phyloP scores from a whole-genome alignment of 768 basidiomycete genomes.

The Filobasidium wieringae region DNA sequence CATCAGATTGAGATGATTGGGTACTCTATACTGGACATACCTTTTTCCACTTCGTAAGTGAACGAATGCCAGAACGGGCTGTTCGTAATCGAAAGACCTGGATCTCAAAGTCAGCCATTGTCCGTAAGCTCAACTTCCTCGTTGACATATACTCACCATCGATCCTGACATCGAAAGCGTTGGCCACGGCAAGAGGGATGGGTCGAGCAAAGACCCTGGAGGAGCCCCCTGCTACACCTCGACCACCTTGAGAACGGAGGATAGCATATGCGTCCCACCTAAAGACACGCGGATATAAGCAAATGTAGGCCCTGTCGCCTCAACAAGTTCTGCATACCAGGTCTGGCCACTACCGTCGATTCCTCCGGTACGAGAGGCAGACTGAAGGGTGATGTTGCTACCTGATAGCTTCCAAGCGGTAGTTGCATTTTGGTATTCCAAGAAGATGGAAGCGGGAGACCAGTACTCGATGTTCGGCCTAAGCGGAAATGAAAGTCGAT shows the following conservation, averaged over 20 bases:
- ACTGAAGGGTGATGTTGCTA: constrained; percentile 29
- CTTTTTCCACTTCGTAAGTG: constrained; percentile 9
- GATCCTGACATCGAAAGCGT: constrained; percentile 46
- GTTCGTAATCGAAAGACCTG: constrained; percentile 12
- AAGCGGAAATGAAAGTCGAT: neutral
- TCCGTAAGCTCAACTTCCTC: too few species aligned
- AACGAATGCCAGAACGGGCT: constrained; percentile 12
- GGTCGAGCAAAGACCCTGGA: constrained; percentile 46
- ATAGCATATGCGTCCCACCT: constrained; percentile 38
- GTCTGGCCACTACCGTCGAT: constrained; percentile 54
- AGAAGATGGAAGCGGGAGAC: constrained; percentile 41
- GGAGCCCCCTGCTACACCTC: constrained; percentile 43
- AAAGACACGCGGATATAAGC: neutral
- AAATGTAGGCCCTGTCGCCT: neutral
- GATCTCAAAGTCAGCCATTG: too few species aligned
- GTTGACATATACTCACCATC: constrained; percentile 39
- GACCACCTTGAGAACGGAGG: constrained; percentile 15
- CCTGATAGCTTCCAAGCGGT: constrained; percentile 24
- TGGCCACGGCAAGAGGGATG: constrained; percentile 49
- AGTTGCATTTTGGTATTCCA: constrained; percentile 38
- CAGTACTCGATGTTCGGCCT: constrained; percentile 43
- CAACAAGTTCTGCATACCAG: constrained; percentile 7
- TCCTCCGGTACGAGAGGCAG: constrained; percentile 47
- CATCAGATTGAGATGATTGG: constrained; percentile 44
- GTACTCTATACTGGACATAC: too few species aligned